These are phyloP conservation scores for Metschnikowia anglica DNA, from an alignment of 805 yeast species.

Conservation along the genomic window DNA sequence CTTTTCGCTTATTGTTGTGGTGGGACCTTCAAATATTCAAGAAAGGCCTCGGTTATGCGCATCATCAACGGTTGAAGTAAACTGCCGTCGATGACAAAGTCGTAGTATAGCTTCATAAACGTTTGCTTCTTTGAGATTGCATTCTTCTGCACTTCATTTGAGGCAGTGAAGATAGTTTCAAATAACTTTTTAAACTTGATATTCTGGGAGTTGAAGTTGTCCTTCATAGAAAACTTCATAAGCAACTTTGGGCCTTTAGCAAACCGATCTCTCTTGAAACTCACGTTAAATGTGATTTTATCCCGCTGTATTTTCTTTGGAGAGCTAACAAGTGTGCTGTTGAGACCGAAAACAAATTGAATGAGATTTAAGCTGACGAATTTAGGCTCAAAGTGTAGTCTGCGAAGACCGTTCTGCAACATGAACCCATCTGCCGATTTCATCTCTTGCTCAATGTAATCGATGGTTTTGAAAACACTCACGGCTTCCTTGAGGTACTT, in stretches of 20 bases:
- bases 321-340: conserved; percentile 25
- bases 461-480: conserved; percentile 30
- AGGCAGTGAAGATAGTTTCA: conserved; percentile 25
- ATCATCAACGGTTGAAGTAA: conserved; percentile 32
- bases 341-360: conserved; percentile 34
- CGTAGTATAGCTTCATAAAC: conserved; percentile 40
- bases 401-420: conserved; percentile 33
- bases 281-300: conserved; percentile 29
- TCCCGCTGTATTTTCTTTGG: conserved; percentile 38
- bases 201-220: conserved; percentile 38
- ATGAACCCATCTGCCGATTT: conserved; percentile 8
- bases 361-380: conserved; percentile 31
- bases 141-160: conserved; percentile 15
- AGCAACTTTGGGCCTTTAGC: conserved; percentile 23
- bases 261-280: conserved; percentile 34
- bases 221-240: conserved; percentile 34
- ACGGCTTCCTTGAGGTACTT: conserved; percentile 34
- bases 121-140: conserved; percentile 5
- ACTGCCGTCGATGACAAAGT: conserved; percentile 32
- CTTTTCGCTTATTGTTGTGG: neutral
- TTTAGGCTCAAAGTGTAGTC: conserved; percentile 34
- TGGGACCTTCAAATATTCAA: conserved; percentile 6
- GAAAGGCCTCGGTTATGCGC: conserved; percentile 31
- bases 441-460: conserved; percentile 16
- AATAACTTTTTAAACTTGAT: conserved; percentile 39